Percentiles rank a stretch among this genome's conserved stretches.
Evolutionary conservation across 352 stramenopile genomes (phyloP).

Genomic region (Phytopythium sindhum): DNA sequence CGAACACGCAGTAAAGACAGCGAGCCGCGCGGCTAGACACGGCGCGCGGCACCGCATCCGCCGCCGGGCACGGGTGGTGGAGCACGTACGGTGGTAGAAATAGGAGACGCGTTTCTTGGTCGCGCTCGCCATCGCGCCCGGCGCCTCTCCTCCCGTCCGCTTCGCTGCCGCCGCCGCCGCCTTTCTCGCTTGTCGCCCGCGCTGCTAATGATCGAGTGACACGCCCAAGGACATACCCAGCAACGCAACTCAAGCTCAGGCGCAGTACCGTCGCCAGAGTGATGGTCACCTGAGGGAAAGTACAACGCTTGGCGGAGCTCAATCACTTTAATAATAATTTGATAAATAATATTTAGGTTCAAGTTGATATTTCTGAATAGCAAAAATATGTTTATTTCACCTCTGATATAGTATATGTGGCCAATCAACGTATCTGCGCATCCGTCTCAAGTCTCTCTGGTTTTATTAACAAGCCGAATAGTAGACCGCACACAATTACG

Average conservation of each 20-base stretch:
- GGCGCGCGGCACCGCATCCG: neutral
- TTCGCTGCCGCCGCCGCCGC: slow-evolving; percentile 1
- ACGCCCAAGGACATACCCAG: neutral
- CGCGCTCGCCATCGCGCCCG: slow-evolving; percentile 29
- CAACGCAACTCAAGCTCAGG: neutral
- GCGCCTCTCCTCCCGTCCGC: neutral
- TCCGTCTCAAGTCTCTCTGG: neutral
- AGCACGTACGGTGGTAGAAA: slow-evolving; percentile 78
- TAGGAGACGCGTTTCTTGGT: slow-evolving; percentile 82
- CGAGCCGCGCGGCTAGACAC: slow-evolving; percentile 6
- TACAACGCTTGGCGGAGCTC: neutral
- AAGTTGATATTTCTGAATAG: too few relatives aligned
- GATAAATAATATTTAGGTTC: too few relatives aligned
- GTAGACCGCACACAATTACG: neutral
- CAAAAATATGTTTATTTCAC: too few relatives aligned
- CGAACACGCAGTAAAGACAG: neutral
- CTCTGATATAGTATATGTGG: neutral
- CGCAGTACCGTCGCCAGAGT: neutral
- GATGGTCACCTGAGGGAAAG: neutral
- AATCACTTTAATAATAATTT: neutral
- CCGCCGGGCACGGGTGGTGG: neutral
- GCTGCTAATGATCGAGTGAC: slow-evolving; percentile 7
- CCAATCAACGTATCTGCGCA: neutral
- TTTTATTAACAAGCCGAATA: neutral
- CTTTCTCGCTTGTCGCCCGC: neutral